Conservation (phyloP, 345 rosid genomes). For the Eutrema heterophyllum region DNA sequence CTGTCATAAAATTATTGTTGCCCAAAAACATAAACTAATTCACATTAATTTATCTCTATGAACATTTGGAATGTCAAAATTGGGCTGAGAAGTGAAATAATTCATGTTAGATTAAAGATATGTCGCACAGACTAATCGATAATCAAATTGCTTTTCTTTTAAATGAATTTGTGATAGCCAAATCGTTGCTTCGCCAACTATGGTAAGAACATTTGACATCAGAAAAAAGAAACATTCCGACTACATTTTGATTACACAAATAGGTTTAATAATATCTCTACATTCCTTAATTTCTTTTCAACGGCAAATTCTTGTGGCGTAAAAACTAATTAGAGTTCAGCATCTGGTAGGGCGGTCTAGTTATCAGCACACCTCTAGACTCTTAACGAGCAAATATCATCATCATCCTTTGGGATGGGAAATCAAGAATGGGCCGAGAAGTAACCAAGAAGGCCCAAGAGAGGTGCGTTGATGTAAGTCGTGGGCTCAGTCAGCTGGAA, state of each 20-base stretch:
- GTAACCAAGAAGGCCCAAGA: constrained; percentile 78
- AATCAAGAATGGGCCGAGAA: constrained; percentile 53
- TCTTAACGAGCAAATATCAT: not conserved
- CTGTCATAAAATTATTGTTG: too few relatives aligned
- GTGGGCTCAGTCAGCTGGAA: constrained; percentile 95
- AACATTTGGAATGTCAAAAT: too few relatives aligned
- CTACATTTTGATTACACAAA: not conserved
- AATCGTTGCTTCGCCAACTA: too few relatives aligned
- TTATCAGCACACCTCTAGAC: constrained; percentile 22
- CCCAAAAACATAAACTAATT: too few relatives aligned
- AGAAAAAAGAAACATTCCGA: not conserved
- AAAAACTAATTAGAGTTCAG: not conserved
- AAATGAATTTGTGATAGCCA: too few relatives aligned
- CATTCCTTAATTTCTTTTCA: not conserved
- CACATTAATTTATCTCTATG: too few relatives aligned
- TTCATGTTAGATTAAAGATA: too few relatives aligned
- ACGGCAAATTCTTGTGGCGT: not conserved
- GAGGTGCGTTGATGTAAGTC: constrained; percentile 90
- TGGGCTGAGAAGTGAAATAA: too few relatives aligned
- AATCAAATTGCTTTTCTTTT: too few relatives aligned
- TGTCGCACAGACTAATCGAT: too few relatives aligned
- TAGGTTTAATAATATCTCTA: not conserved
- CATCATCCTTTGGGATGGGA: not conserved
- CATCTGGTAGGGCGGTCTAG: constrained; percentile 1
- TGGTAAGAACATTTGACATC: too few relatives aligned